Base-by-base conservation (phyloP, 495 filamentous ascomycete genomes). In the Aspergillus cristatus region DNA sequence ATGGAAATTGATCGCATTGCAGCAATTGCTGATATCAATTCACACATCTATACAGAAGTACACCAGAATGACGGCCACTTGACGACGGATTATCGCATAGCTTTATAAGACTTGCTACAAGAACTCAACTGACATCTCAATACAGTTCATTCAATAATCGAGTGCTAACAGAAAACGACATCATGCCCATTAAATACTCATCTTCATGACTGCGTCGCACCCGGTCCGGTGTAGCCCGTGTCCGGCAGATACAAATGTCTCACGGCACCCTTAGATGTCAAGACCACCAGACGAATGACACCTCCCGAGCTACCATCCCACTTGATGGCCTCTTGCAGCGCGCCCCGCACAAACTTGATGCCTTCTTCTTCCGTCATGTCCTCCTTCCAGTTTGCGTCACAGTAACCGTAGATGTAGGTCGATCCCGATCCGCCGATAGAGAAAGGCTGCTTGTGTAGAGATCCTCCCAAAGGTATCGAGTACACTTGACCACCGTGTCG, bases 231-330 rank as follows among this genome's bases (percentile, higher is more conserved):
- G 63, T 95, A 95, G 35, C 75, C 78, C 44, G 81, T 81, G 69
- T 95, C 86, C 34, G 88, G 88, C 55, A 94, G 68, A 59, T 94
- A 95, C 49, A 95, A 61, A 61, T 94, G 87, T 59, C 88, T 76
- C 58, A 84, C 73, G 3, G 88, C 88, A n/a, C 88, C 88, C 58
- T 82, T 67, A 28, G 76, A 73, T 38, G 91, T 98, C 67, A 98
- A 63, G 35, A 98, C 91, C 37, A 96, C 93, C 83, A 98, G 78
- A 44, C 91, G 78, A 55, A 98, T 98, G 32, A 98, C 91, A 59
- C 93, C 91, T 37, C 91, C 91, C 8, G 93, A 97, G 68, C 89
- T 95, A 30, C 91, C 90, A 59, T 98, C 91, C 91, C 91, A 97
- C 65, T 94, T 94, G 71, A 98, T 94, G 11, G 91, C 91, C 68